Evolutionary conservation across 1,139 yeast genomes (phyloP).

Genomic region (Yarrowia galli): DNA sequence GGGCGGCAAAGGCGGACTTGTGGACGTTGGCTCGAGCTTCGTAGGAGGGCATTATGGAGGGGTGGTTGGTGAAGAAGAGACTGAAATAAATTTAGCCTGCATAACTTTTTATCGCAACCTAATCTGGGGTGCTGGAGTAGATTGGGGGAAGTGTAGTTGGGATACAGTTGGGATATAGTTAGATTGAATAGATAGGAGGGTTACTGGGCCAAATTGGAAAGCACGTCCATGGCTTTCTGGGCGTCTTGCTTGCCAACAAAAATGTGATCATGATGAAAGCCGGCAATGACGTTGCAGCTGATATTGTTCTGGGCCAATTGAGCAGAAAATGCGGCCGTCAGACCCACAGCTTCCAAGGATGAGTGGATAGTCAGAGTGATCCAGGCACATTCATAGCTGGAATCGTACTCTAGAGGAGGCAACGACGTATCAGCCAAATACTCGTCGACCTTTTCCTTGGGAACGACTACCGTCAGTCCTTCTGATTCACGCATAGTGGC

Average conservation of each 20-base stretch:
- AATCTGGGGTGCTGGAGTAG: background rate
- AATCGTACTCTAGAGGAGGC: slow-evolving; percentile 19
- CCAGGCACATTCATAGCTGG: slow-evolving; percentile 23
- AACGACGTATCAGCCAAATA: slow-evolving; percentile 3
- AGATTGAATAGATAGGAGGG: background rate
- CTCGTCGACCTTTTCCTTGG: slow-evolving; percentile 14
- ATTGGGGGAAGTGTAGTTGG: background rate
- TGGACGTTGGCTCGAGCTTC: slow-evolving; percentile 73
- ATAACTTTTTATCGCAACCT: slow-evolving; percentile 8
- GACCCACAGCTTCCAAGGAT: slow-evolving; percentile 28
- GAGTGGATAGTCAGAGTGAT: slow-evolving; percentile 33
- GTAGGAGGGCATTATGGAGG: slow-evolving; percentile 54
- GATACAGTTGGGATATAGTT: background rate
- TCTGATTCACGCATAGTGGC: slow-evolving; percentile 2
- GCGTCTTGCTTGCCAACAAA: slow-evolving; percentile 19
- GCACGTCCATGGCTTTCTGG: background rate
- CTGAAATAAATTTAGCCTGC: slow-evolving; percentile 22
- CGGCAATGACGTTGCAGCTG: slow-evolving; percentile 32
- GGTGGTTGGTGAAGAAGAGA: background rate
- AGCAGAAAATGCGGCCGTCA: slow-evolving; percentile 24
- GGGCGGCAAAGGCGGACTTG: slow-evolving; percentile 78
- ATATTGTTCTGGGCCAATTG: slow-evolving; percentile 6
- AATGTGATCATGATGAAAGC: slow-evolving; percentile 26
- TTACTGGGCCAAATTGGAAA: background rate
- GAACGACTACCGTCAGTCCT: slow-evolving; percentile 25